These are phyloP conservation scores for Ganoderma lingzhi DNA, from an alignment of 1,284 basidiomycete species.

Conservation along the genomic window DNA sequence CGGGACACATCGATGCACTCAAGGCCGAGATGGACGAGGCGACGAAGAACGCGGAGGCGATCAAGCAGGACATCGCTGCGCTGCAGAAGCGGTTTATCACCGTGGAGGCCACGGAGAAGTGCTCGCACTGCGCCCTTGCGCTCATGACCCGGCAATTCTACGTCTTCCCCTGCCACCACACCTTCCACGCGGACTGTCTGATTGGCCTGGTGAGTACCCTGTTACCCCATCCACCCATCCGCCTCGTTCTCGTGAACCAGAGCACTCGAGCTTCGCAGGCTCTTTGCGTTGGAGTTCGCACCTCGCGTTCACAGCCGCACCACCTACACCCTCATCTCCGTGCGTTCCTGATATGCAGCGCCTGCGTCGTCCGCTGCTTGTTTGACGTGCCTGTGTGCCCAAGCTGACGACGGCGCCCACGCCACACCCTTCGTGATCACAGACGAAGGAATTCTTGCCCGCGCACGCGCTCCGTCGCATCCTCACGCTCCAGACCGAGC, in stretches of 20 bases:
- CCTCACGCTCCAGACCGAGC: conserved; percentile 83
- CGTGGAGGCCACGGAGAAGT: conserved; percentile 89
- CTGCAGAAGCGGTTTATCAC: conserved; percentile 94
- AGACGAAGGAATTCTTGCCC: conserved; percentile 93
- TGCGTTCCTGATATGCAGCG: conserved; percentile 6
- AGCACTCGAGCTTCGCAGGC: neutral
- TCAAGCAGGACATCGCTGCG: conserved; percentile 90
- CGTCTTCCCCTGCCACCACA: conserved; percentile 97
- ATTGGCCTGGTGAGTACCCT: conserved; percentile 80
- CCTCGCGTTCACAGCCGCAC: conserved; percentile 8
- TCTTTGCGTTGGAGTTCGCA: neutral
- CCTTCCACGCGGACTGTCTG: conserved; percentile 95
- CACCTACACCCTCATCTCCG: conserved; percentile 15
- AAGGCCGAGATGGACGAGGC: conserved; percentile 98
- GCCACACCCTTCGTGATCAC: conserved; percentile 15
- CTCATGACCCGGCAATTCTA: conserved; percentile 94
- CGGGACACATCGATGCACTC: conserved; percentile 88
- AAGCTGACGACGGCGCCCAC: conserved; percentile 5
- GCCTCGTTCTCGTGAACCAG: neutral
- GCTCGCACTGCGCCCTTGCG: conserved; percentile 80
- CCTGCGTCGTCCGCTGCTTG: conserved; percentile 8
- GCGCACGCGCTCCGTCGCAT: conserved; percentile 84
- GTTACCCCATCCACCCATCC: neutral
- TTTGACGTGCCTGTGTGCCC: neutral
- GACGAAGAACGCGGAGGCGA: conserved; percentile 90